Evolutionary conservation across 768 basidiomycete genomes (phyloP), one percentile per base, ranked within the genome.

Genomic region (Cantharellus anzutake): DNA sequence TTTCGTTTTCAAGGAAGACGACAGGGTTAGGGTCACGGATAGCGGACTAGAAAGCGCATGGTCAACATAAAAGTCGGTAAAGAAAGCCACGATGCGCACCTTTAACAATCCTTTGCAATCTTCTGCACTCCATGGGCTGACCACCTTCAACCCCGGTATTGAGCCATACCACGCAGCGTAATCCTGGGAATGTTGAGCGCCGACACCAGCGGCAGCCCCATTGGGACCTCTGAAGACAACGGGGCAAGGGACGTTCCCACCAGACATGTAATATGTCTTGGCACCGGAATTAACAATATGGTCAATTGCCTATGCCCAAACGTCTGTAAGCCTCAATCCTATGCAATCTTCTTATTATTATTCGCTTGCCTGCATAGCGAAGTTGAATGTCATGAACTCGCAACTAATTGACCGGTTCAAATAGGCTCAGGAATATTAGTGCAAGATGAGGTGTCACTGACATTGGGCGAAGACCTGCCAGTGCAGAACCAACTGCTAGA

Each of bases 311-410:
- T 75, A 71, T 42, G 52, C 20, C 41, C 29, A 58, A 53, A 41
- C 41, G 7, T 4, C n/a, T 11, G 35, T 11, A 7, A 7, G 11
- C 11, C 14, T 11, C 7, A 55, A 55, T 11, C 52, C 52, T 14
- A 11, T 37, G 38, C 11, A 55, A 55, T 48, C 11, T 48, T 29
- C 0, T 35, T n/a, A 41, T 16, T 5, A 3, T 37, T 16, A 41
- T 3, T 4, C 35, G 60, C 67, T 60, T 44, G 63, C 67, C 74
- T 93, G 91, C 94, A 98, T 99, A 64, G 94, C 94, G 70, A 99
- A 98, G 78, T 99, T 98, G 78, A 94, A 98, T 14, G 94, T 98
- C 94, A 97, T 98, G 77, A 97, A 99, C 76, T 98, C 94, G 79
- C 93, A 97, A 68, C 88, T 91, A 61, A 40, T 42, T 48, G 65